Conservation (phyloP, 1,139 yeast genomes). For the Pichia norvegensis region DNA sequence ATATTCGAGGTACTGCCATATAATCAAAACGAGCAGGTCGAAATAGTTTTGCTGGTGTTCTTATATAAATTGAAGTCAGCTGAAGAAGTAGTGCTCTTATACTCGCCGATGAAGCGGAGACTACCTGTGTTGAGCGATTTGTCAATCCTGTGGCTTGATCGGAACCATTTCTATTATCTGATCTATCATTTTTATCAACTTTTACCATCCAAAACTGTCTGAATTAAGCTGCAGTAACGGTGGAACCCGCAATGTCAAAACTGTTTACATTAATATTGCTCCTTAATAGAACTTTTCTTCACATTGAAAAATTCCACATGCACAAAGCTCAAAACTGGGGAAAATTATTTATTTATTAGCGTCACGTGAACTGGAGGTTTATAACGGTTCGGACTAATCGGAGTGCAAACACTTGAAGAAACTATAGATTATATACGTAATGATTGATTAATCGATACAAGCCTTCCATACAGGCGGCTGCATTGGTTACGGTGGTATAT, state of each 20-base stretch:
- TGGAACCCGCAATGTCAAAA: neutral
- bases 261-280: neutral
- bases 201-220: neutral
- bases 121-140: conserved; percentile 30
- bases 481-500: too few relatives aligned
- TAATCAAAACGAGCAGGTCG: conserved; percentile 88
- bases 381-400: too few relatives aligned
- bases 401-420: too few relatives aligned
- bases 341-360: too few relatives aligned
- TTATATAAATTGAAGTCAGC: conserved; percentile 63
- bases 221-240: neutral
- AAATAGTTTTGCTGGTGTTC: conserved; percentile 80
- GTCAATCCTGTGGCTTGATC: conserved; percentile 8
- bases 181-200: neutral
- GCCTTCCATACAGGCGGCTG: too few relatives aligned
- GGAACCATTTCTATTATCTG: neutral
- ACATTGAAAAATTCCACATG: neutral
- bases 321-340: neutral
- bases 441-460: too few relatives aligned
- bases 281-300: neutral
- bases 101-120: conserved; percentile 71
- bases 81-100: conserved; percentile 78
- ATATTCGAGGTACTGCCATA: conserved; percentile 54
- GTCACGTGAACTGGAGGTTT: neutral
- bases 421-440: too few relatives aligned